These are phyloP conservation scores for Rhizopus stolonifer DNA, from an alignment of 371 early-diverging fungal species.

Conservation along the genomic window DNA sequence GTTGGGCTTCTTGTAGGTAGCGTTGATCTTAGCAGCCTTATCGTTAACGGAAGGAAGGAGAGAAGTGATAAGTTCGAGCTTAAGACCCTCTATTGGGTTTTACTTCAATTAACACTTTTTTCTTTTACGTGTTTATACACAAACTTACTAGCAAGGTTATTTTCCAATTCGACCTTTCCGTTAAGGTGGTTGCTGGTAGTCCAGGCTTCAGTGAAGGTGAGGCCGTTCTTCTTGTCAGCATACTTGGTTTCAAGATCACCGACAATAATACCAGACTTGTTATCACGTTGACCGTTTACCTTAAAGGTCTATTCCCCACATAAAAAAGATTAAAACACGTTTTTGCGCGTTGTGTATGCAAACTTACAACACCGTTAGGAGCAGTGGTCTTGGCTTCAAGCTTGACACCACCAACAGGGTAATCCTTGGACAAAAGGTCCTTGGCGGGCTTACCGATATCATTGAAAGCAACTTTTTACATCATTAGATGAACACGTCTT, in stretches of 20 bases:
- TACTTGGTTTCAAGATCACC: constrained; percentile 97
- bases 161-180: constrained; percentile 90
- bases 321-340: not conserved
- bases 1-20: constrained; percentile 50
- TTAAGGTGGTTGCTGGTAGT: constrained; percentile 90
- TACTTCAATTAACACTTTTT: not conserved
- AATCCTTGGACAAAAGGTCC: constrained; percentile 96
- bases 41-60: constrained; percentile 49
- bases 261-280: constrained; percentile 90
- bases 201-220: constrained; percentile 94
- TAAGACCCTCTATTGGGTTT: constrained; percentile 42
- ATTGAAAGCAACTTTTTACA: constrained; percentile 65
- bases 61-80: constrained; percentile 47
- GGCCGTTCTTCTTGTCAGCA: constrained; percentile 87
- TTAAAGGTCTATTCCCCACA: constrained; percentile 88
- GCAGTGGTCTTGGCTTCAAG: constrained; percentile 96
- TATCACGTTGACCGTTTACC: constrained; percentile 90
- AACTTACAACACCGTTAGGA: constrained; percentile 90
- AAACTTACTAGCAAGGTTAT: constrained; percentile 87
- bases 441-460: constrained; percentile 95
- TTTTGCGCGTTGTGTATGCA: not conserved
- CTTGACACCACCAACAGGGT: constrained; percentile 90
- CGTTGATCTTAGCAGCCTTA: constrained; percentile 48
- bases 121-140: not conserved
- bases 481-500: not conserved